These are phyloP conservation scores for Prunus mume DNA, from an alignment of 306 rosid genomes.

Conservation along the genomic window DNA sequence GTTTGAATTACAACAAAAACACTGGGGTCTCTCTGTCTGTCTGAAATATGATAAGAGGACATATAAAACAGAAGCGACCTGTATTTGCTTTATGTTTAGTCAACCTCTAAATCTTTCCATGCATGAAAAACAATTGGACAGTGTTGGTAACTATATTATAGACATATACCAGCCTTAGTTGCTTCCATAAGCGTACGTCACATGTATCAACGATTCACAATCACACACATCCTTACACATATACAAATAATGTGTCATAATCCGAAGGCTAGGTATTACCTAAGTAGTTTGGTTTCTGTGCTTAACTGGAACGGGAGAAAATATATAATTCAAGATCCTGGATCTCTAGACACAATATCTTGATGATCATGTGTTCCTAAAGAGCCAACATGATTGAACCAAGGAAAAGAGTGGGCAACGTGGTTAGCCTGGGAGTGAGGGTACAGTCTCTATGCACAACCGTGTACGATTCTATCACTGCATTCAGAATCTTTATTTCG, in stretches of 20 bases:
- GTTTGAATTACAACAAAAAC: background rate
- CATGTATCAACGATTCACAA: too few relatives aligned
- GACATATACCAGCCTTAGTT: too few relatives aligned
- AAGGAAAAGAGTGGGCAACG: background rate
- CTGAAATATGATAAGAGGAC: background rate
- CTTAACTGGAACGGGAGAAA: too few relatives aligned
- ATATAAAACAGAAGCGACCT: background rate
- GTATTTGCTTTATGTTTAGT: background rate
- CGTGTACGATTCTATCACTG: background rate
- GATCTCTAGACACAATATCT: too few relatives aligned
- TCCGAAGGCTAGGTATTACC: too few relatives aligned
- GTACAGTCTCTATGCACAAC: constrained; percentile 12
- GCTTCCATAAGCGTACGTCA: too few relatives aligned
- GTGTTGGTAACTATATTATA: too few relatives aligned
- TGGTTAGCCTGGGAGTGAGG: constrained; percentile 21
- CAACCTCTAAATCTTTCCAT: background rate
- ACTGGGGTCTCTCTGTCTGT: background rate
- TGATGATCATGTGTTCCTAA: background rate
- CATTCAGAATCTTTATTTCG: constrained; percentile 1
- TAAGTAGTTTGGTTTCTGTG: too few relatives aligned
- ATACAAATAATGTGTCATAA: too few relatives aligned
- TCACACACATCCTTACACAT: too few relatives aligned
- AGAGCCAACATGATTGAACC: background rate
- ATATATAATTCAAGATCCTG: too few relatives aligned
- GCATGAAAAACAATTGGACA: background rate